Conservation (phyloP, 345 rosid genomes). For the Adansonia digitata region DNA sequence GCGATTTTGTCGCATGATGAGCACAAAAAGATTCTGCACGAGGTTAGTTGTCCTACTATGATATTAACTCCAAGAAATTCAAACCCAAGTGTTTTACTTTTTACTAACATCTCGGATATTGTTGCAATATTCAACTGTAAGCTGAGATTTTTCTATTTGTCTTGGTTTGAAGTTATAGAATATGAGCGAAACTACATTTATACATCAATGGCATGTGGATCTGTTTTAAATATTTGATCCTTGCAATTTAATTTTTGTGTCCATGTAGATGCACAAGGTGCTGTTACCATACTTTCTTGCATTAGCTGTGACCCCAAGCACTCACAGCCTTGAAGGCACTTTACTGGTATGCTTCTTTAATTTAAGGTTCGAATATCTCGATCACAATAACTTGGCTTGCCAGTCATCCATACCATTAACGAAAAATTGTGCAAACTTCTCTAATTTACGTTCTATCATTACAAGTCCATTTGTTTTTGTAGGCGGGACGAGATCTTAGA, state of each 20-base stretch:
- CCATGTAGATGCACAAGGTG: constrained; percentile 81
- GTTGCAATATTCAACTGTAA: background rate
- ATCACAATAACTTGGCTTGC: constrained; percentile 1
- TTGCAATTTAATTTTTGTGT: background rate
- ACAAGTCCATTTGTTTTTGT: constrained; percentile 18
- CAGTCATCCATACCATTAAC: background rate
- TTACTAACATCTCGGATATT: background rate
- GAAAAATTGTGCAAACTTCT: background rate
- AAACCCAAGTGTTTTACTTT: background rate
- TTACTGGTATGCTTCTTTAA: constrained; percentile 48
- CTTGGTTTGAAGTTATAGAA: background rate
- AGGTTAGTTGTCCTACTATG: background rate
- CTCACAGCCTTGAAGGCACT: constrained; percentile 83
- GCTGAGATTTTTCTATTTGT: background rate
- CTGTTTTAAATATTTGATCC: background rate
- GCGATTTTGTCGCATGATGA: background rate
- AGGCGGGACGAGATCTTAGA: constrained; percentile 86
- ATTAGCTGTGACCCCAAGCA: constrained; percentile 56
- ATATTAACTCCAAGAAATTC: background rate
- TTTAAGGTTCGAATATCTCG: background rate
- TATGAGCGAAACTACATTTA: background rate
- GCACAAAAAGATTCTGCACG: background rate
- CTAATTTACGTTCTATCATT: constrained; percentile 1
- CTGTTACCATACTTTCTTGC: constrained; percentile 63
- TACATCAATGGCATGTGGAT: background rate